A percentile compares a stretch with the other conserved stretches of the same genome.
phyloP scores from a whole-genome alignment of 495 filamentous ascomycete genomes.

The Amorphotheca resinae region DNA sequence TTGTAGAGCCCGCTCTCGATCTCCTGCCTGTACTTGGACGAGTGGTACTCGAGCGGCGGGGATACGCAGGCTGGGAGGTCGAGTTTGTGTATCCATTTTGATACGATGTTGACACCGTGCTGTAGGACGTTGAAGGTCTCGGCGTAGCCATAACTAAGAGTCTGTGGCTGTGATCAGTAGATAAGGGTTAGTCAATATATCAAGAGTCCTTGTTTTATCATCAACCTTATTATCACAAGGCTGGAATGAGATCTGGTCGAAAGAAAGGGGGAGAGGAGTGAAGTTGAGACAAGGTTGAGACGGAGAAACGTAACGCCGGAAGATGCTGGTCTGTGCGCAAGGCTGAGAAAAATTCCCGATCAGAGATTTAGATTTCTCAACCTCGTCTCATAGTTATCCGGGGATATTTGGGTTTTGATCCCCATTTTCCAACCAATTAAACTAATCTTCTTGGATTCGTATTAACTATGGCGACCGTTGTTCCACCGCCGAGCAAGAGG shows the following conservation, averaged over 20 bases:
- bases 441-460: background rate
- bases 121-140: slow-evolving; percentile 26
- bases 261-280: background rate
- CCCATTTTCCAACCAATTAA: background rate
- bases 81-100: slow-evolving; percentile 18
- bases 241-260: background rate
- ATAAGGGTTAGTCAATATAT: slow-evolving; percentile 7
- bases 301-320: background rate
- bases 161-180: background rate
- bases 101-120: slow-evolving; percentile 22
- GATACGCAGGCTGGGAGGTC: slow-evolving; percentile 6
- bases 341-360: slow-evolving; percentile 9
- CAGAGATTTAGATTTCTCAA: background rate
- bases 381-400: background rate
- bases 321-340: slow-evolving; percentile 2
- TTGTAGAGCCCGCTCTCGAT: slow-evolving; percentile 52
- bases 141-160: slow-evolving; percentile 9
- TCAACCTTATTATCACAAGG: background rate
- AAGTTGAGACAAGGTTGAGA: background rate
- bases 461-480: slow-evolving; percentile 67
- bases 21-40: slow-evolving; percentile 32
- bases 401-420: background rate
- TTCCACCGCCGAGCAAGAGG: slow-evolving; percentile 84
- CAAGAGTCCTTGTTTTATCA: background rate
- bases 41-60: slow-evolving; percentile 18